Percentiles rank a stretch among this genome's conserved stretches.
These are phyloP conservation scores for Tolypocladium album DNA, from an alignment of 2,329 filamentous ascomycete genomes.

Conservation along the genomic window DNA sequence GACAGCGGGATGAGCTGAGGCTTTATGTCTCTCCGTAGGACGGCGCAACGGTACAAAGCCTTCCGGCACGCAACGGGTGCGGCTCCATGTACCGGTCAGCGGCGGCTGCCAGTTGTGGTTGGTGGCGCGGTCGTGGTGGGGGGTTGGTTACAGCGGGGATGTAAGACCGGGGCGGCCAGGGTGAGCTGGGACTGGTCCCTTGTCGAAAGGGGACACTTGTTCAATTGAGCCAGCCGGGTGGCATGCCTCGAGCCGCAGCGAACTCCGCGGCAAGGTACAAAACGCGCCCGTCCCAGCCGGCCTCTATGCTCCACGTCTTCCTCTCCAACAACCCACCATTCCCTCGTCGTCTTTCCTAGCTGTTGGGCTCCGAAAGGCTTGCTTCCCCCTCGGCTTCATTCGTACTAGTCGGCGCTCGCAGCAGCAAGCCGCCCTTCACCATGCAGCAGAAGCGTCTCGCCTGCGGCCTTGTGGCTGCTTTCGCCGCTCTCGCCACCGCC, in stretches of 20 bases:
- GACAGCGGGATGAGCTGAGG: neutral
- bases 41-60: neutral
- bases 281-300: conserved; percentile 17
- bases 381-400: neutral
- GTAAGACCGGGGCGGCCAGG: neutral
- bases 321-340: neutral
- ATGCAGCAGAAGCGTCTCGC: conserved; percentile 42
- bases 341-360: neutral
- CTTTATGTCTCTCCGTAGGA: neutral
- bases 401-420: neutral
- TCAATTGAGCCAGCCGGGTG: conserved; percentile 24
- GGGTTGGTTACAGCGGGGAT: neutral
- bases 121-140: neutral
- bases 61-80: neutral
- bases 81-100: neutral
- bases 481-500: conserved; percentile 47
- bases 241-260: conserved; percentile 6
- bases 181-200: neutral
- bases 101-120: neutral
- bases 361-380: neutral
- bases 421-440: conserved; percentile 13
- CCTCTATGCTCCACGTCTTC: neutral
- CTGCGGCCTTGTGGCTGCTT: conserved; percentile 42
- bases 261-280: conserved; percentile 16
- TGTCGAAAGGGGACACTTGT: conserved; percentile 30